Base-by-base conservation (phyloP, 805 yeast genomes). In the Ogataea salicorniae region DNA sequence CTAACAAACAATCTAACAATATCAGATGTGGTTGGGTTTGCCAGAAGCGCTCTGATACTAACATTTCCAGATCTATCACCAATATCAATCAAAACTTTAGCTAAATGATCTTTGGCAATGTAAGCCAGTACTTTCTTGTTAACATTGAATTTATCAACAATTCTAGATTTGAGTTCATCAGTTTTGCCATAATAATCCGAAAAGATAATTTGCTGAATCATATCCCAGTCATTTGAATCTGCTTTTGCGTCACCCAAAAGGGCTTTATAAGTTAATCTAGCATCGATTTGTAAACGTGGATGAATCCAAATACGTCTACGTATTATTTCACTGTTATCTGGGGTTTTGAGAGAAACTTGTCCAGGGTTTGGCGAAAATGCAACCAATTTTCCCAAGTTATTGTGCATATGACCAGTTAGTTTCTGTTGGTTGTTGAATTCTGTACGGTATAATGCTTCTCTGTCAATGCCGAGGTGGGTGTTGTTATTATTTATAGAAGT, bases 291-390 rank as follows among this genome's bases (percentile, higher is more conserved):
- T 43, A 68, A 47, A 22, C 64, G 52, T 17, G 67, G 64, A 47
- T 66, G 69, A 23, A 68, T 61, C 72, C 71, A 68, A 14, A 67
- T 50, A 36, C 59, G 49, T 40, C 60, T 54, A 3, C 66, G 60
- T n/a, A 56, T 31, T 34, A 58, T 43, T 26, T 36, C 45, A 15
- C 45, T 39, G 5, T 35, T 42, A 17, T 36, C 39, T 35, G 9
- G 31, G 31, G 9, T 2, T 26, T 26, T 26, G 11, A 9, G 3
- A 26, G 31, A 26, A 3, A 9, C 13, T 6, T 26, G 11, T 11
- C 31, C 31, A 26, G 31, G 31, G 13, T 26, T 26, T 9, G 31
- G 31, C 4, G 31, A 26, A 7, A 26, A 9, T 26, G 31, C 13
- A 26, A 26, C 31, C 31, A 26, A 26, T 9, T 26, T 26, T 4